phyloP scores from a whole-genome alignment of 2,329 filamentous ascomycete genomes.

The Microascus cirrosus region DNA sequence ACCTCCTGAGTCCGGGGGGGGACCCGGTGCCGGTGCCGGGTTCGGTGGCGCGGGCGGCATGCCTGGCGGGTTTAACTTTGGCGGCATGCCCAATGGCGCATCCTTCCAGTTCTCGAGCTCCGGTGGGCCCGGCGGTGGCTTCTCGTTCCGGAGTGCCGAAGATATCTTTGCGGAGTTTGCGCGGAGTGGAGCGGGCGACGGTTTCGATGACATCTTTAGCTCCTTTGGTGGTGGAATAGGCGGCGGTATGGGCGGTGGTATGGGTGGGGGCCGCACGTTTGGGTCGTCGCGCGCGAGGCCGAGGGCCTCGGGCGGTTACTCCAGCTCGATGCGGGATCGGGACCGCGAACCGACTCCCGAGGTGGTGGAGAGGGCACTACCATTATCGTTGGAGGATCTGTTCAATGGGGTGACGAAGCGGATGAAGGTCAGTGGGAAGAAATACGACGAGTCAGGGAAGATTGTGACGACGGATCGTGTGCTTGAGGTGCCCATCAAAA shows the following conservation, averaged over 20 bases:
- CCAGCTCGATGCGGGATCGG: conserved; percentile 27
- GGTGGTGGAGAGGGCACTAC: conserved; percentile 75
- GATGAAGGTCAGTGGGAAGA: conserved; percentile 97
- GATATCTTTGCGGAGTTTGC: conserved; percentile 80
- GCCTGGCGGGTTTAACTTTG: conserved; percentile 40
- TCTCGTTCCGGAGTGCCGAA: conserved; percentile 73
- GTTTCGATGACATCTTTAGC: conserved; percentile 23
- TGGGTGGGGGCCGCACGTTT: conserved; percentile 18
- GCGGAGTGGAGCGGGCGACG: conserved; percentile 27
- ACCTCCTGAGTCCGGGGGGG: conserved; percentile 43
- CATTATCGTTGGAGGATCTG: conserved; percentile 77
- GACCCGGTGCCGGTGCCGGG: conserved; percentile 34
- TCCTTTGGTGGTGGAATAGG: conserved; percentile 24
- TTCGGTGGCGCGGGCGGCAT: conserved; percentile 49
- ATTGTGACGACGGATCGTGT: conserved; percentile 80
- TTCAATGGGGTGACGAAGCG: conserved; percentile 86
- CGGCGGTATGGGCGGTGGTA: too few relatives aligned
- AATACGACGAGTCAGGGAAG: conserved; percentile 77
- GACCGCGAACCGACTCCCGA: conserved; percentile 42
- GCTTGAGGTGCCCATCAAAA: conserved; percentile 89
- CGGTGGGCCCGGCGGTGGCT: conserved; percentile 46
- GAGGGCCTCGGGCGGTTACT: conserved; percentile 25
- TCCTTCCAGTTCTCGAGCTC: conserved; percentile 56
- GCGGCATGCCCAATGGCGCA: conserved; percentile 29
- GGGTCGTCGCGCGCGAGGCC: background rate